These are phyloP conservation scores for Byssoonygena ceratinophila DNA, from an alignment of 2,329 filamentous ascomycete species.

Conservation along the genomic window DNA sequence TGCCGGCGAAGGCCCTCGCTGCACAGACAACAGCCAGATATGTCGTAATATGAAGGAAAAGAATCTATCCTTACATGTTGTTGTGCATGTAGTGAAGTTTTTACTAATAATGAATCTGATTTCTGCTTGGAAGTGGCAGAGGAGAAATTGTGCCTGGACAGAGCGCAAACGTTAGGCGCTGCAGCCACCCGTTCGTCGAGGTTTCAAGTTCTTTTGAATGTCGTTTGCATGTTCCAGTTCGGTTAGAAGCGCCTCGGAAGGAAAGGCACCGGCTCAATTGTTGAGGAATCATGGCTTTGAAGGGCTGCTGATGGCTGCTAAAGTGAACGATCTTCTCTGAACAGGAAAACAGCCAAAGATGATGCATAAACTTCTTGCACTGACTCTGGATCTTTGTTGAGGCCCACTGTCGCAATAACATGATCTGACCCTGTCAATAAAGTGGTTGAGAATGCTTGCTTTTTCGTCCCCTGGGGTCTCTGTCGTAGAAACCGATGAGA, in stretches of 20 bases:
- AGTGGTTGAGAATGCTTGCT: not conserved
- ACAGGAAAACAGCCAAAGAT: not conserved
- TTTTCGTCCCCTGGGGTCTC: not conserved
- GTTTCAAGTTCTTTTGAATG: not conserved
- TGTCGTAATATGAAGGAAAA: no score
- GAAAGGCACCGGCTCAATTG: not conserved
- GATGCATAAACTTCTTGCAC: not conserved
- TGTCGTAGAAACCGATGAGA: not conserved
- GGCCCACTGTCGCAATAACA: not conserved
- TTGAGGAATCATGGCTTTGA: not conserved
- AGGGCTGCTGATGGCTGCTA: not conserved
- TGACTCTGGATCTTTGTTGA: not conserved
- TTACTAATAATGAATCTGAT: not conserved
- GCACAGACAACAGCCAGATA: not conserved
- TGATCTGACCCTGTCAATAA: not conserved
- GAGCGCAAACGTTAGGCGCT: not conserved
- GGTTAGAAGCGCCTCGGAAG: not conserved
- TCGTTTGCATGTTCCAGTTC: not conserved
- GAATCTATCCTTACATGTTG: no score
- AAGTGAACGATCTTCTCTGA: not conserved
- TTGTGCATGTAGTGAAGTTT: not conserved
- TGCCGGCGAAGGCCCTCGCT: not conserved
- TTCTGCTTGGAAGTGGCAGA: not conserved
- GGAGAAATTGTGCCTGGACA: not conserved
- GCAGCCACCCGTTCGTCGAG: constrained; percentile 8